These are phyloP conservation scores for Phytophthora meadii DNA, from an alignment of 352 stramenopile genomes.

Conservation along the genomic window DNA sequence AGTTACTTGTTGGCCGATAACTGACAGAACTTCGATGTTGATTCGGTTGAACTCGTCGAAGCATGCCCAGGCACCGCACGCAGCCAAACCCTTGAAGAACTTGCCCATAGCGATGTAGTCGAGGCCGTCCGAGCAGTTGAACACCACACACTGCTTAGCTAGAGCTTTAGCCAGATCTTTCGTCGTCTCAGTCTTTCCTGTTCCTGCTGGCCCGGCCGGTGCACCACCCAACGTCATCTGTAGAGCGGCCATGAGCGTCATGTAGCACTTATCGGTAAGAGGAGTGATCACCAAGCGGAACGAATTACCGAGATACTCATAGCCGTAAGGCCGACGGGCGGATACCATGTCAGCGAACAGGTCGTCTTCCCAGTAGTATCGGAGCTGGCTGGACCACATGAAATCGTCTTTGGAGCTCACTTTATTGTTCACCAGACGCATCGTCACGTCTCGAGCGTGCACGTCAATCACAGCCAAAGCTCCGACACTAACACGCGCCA, in stretches of 20 bases:
- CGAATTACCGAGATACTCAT: conserved; percentile 96
- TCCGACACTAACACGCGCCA: conserved; percentile 92
- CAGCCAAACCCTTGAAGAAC: conserved; percentile 93
- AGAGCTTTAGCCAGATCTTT: conserved; percentile 95
- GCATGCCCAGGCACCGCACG: conserved; percentile 94
- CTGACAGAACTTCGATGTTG: conserved; percentile 93
- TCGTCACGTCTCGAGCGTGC: conserved; percentile 93
- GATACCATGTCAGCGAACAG: conserved; percentile 93
- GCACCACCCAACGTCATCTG: conserved; percentile 95
- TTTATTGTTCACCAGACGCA: conserved; percentile 82
- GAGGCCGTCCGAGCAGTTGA: conserved; percentile 95
- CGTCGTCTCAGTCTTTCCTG: conserved; percentile 95
- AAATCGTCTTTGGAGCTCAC: conserved; percentile 93
- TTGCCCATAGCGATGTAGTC: conserved; percentile 97
- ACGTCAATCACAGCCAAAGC: conserved; percentile 96
- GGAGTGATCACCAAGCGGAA: conserved; percentile 96
- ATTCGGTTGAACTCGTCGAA: conserved; percentile 98
- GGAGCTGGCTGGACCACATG: conserved; percentile 94
- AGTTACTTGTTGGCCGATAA: conserved; percentile 88
- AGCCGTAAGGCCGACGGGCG: conserved; percentile 91
- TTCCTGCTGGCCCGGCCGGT: conserved; percentile 92
- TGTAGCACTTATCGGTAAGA: conserved; percentile 96
- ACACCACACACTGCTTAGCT: conserved; percentile 96
- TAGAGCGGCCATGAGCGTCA: conserved; percentile 95
- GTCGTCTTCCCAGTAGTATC: conserved; percentile 94